Evolutionary conservation across 306 rosid species (phyloP), one percentile per base, ranked within the genome.

Genomic region (Quercus gilva): DNA sequence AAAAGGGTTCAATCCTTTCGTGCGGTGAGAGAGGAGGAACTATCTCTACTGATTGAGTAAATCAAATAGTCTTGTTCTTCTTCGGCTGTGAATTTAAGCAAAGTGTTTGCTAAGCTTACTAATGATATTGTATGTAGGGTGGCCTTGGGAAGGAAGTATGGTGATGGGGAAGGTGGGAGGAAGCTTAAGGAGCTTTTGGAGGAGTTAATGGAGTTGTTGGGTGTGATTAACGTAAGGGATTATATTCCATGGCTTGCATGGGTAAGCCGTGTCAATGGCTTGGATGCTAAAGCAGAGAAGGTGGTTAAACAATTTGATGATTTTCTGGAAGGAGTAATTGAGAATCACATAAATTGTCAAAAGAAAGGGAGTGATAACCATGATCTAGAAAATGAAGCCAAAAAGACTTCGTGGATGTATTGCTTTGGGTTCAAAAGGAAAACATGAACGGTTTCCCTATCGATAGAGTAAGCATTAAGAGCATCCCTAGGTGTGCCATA

Each of bases 171-270:
- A 33, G 81, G 23, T 2, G 84, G 74, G 14, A 43, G 6, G 67
- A 76, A 45, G 12, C 88, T 90, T 12, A 76, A 9, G 26, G 25
- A 60, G 73, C 41, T 90, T 33, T 1, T 90, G 6, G 4, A 5
- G 57, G 81, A 85, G 37, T 70, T 90, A 15, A 57, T n/a, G 7
- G 79, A 74, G 55, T 1, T 86, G 29, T 70, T 88, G 70, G 89
- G 91, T 75, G 15, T 49, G 59, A 84, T 77, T 31, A 43, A 65
- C 65, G 41, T 88, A 5, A 81, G 90, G 35, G 91, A 90, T 2
- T 90, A 43, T 72, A 74, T 90, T 12, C 90, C 92, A 25, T 86
- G 90, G 86, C 81, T 89, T 71, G 87, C 74, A 19, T 92, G 91
- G 90, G 20, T 90, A 4, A 80, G 73, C 3, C 0, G 13, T 1